phyloP scores from a whole-genome alignment of 768 basidiomycete species.

The Crassisporium funariophilum region DNA sequence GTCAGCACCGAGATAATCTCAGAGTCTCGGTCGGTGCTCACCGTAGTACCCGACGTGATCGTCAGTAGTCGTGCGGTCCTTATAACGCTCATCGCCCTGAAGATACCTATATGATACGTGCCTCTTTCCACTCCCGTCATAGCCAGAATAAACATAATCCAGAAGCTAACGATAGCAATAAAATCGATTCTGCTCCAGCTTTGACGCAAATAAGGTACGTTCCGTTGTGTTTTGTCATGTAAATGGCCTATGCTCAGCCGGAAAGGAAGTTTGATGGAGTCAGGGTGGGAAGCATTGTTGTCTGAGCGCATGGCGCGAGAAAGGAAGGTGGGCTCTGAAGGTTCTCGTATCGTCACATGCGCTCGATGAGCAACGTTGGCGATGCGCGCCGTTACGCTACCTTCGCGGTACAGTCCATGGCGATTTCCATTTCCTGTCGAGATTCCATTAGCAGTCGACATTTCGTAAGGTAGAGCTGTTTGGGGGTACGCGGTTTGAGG shows the following conservation, averaged over 20 bases:
- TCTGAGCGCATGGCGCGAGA: slow-evolving; percentile 51
- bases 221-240: slow-evolving; percentile 58
- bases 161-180: slow-evolving; percentile 83
- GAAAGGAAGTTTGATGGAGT: slow-evolving; percentile 61
- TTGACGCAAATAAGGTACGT: slow-evolving; percentile 88
- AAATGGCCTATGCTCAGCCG: slow-evolving; percentile 57
- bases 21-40: no score
- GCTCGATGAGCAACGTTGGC: slow-evolving; percentile 32
- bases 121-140: slow-evolving; percentile 68
- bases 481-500: slow-evolving; percentile 30
- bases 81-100: slow-evolving; percentile 86
- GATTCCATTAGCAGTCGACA: slow-evolving; percentile 12
- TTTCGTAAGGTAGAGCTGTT: slow-evolving; percentile 11
- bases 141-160: slow-evolving; percentile 80
- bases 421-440: slow-evolving; percentile 9
- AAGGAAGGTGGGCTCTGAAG: slow-evolving; percentile 50
- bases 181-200: slow-evolving; percentile 92
- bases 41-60: slow-evolving; percentile 90
- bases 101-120: slow-evolving; percentile 76
- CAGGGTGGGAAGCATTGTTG: slow-evolving; percentile 30
- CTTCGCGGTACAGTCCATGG: slow-evolving; percentile 22
- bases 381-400: slow-evolving; percentile 30
- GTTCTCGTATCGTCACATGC: slow-evolving; percentile 44
- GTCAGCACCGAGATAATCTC: not conserved
- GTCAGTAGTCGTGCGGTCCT: slow-evolving; percentile 81